These are phyloP conservation scores for Trypanosoma rangeli DNA, from an alignment of 208 protist genomes.

Conservation along the genomic window DNA sequence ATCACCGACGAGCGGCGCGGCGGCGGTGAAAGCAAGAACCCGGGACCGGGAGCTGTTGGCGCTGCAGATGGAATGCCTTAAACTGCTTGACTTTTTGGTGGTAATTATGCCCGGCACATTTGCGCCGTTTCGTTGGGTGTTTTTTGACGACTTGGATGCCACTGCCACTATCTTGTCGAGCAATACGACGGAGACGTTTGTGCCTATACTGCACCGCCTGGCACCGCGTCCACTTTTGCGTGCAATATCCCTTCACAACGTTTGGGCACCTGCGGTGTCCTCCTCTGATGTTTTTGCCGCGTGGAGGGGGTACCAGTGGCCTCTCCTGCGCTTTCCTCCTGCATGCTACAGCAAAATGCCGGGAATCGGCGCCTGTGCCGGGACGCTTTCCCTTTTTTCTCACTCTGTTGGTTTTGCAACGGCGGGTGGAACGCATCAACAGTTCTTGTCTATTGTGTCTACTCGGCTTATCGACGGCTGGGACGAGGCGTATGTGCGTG, in stretches of 20 bases:
- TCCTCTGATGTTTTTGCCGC: not conserved
- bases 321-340: constrained; percentile 32
- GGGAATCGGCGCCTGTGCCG: constrained; percentile 26
- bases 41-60: constrained; percentile 32
- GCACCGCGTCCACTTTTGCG: not conserved
- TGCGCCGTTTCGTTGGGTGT: constrained; percentile 37
- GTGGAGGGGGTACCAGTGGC: constrained; percentile 29
- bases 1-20: not conserved
- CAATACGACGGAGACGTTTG: constrained; percentile 1
- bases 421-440: not conserved
- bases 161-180: not conserved
- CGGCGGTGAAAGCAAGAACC: not conserved
- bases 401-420: not conserved
- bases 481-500: constrained; percentile 35
- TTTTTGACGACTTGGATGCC: constrained; percentile 32
- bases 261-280: constrained; percentile 1
- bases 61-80: constrained; percentile 64
- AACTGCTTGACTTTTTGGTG: constrained; percentile 50
- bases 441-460: not conserved
- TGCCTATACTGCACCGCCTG: constrained; percentile 6
- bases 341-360: constrained; percentile 27
- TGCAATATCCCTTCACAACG: not conserved
- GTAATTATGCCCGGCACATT: constrained; percentile 39
- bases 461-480: constrained; percentile 30
- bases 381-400: constrained; percentile 27